Base-by-base conservation (phyloP, 2,329 filamentous ascomycete species). In the Neopestalotiopsis sp. region DNA sequence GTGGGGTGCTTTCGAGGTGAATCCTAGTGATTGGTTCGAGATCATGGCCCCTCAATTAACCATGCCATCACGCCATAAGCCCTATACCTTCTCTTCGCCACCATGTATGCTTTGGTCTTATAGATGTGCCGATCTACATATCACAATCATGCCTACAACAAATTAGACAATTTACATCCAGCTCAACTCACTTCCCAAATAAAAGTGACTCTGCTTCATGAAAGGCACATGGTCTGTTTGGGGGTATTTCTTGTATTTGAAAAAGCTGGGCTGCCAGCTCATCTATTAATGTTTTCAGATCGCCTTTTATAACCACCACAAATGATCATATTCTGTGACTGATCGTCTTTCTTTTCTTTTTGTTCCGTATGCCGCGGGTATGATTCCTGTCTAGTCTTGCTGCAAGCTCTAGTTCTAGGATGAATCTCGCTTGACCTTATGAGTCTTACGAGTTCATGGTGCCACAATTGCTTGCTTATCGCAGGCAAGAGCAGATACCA, bases 401-500 rank as follows among this genome's bases (percentile, higher is more conserved):
- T 38, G 30, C 30, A 40, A 28, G 38, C 24, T 49, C 62, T 49
- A 49, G 20, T 65, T 28, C 40, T 28, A n/a, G 20, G 40, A 45
- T 20, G 12, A 13, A n/a, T 13, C 6, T 24, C 34, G 20, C 62
- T 14, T 32, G n/a, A n/a, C 20, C 38, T 24, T 17, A 3, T 20
- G 32, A 28, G 38, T 28, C 60, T 28, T 63, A 63, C n/a, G 32
- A 30, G 62, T 65, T 30, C 60, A 4, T 38, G 17, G 24, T 13
- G 34, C 12, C 59, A 10, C 3, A 62, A 40, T 14, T 9, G 14
- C 17, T 57, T 52, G 45, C 45, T 52, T 61, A 67, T 60, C 34
- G 32, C 4, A 74, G 65, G 40, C 73, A 74, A 4, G 72, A 70
- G 57, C 73, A 58, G 32, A 74, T 74, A 17, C 52, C 69, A 40